Evolutionary conservation across 2,329 filamentous ascomycete species (phyloP), one percentile per base, ranked within the genome.

Genomic region (Colletotrichum plurivorum): DNA sequence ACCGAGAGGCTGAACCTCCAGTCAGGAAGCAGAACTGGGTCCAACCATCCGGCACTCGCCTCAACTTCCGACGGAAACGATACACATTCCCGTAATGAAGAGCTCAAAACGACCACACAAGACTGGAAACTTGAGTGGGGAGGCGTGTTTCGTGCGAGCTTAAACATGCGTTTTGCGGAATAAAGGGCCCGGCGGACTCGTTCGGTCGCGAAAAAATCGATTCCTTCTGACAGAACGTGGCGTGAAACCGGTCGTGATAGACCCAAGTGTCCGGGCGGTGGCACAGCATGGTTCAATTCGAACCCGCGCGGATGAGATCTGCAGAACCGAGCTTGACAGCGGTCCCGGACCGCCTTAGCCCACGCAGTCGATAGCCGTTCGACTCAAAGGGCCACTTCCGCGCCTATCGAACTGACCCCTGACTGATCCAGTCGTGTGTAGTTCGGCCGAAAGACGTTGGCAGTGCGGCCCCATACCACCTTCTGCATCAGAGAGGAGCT

Each of bases 231-330:
- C 46, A 64, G 39, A 63, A 22, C 5, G 39, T 45, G 5, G 54
- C 53, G 43, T 65, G 66, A 65, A 69, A 69, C 61, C 53, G 15
- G n/a, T 10, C 15, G 6, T 43, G 48, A 36, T 36, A 10, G 31
- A 36, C 31, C 31, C 10, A 57, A 67, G 27, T 46, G 66, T 65
- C 66, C 65, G 55, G 66, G 66, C 66, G 66, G 66, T 66, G 66
- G 66, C 66, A 66, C 66, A 66, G 66, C 62, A 59, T 49, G 25
- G 16, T 36, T 8, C 31, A 36, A 12, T 36, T 48, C 41, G 31
- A 22, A 48, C 22, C 55, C 55, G 66, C 61, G 46, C 61, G 61
- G 54, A 66, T 66, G 31, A 53, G 66, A 69, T 59, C 55, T 69
- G 66, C 61, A 51, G 45, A 45, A 39, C 66, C 62, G 62, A 60